phyloP scores from a whole-genome alignment of 345 rosid species.

The Durio zibethinus region DNA sequence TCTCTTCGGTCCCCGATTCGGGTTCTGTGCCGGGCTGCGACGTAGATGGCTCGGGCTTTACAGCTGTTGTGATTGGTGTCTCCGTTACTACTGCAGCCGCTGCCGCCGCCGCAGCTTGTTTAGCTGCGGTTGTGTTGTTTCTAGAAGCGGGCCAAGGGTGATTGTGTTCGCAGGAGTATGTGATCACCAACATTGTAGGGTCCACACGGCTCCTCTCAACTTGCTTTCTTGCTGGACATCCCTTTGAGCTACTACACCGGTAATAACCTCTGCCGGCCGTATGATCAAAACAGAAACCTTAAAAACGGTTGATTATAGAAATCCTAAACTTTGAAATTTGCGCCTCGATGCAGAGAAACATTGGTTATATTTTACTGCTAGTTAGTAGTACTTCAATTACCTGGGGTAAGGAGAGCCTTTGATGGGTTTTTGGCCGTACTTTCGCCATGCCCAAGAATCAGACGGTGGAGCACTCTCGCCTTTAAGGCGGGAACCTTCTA shows the following conservation, averaged over 20 bases:
- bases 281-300: neutral
- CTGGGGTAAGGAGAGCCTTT: constrained; percentile 97
- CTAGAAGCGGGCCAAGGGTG: constrained; percentile 83
- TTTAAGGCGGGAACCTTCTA: constrained; percentile 65
- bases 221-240: constrained; percentile 94
- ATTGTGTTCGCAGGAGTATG: constrained; percentile 89
- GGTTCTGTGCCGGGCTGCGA: constrained; percentile 26
- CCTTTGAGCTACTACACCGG: constrained; percentile 94
- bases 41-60: constrained; percentile 23
- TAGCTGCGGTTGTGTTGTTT: constrained; percentile 21
- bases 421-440: constrained; percentile 98
- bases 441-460: constrained; percentile 99
- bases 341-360: neutral
- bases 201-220: constrained; percentile 90
- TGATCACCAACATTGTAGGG: constrained; percentile 78
- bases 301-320: neutral
- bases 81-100: constrained; percentile 1
- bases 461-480: constrained; percentile 82
- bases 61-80: constrained; percentile 13
- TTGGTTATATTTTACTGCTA: neutral
- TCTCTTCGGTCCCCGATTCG: constrained; percentile 39
- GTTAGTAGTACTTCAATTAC: constrained; percentile 23
- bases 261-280: constrained; percentile 77
- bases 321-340: neutral
- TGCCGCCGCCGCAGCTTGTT: constrained; percentile 5